Conservation (phyloP, 352 stramenopile genomes). For the Phytopythium oedochilum region DNA sequence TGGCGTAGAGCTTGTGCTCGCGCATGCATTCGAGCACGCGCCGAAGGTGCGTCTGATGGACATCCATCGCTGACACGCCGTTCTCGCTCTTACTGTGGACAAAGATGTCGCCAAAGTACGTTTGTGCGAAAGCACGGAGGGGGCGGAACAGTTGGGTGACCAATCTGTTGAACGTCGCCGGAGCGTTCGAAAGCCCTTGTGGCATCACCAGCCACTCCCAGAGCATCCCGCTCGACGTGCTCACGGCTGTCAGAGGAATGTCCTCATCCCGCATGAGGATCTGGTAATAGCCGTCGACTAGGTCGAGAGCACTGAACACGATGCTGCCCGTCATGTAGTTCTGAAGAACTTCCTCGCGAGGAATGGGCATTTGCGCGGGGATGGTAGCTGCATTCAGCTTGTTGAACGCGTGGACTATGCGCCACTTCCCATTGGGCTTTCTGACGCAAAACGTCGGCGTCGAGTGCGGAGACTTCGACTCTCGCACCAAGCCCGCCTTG, state of each 20-base stretch:
- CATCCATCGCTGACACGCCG: constrained; percentile 6
- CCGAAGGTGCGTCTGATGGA: constrained; percentile 15
- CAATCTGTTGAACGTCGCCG: constrained; percentile 21
- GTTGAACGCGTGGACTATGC: constrained; percentile 31
- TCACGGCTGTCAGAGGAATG: constrained; percentile 16
- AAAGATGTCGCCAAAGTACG: constrained; percentile 27
- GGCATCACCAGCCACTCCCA: constrained; percentile 23
- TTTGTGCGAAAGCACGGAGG: constrained; percentile 7
- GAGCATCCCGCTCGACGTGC: constrained; percentile 9
- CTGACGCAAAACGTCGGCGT: not conserved
- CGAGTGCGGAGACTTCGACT: too few relatives aligned
- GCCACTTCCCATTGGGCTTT: constrained; percentile 8
- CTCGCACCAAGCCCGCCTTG: too few relatives aligned
- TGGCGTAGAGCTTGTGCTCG: constrained; percentile 17
- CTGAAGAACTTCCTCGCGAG: constrained; percentile 18
- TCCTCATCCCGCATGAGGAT: constrained; percentile 12
- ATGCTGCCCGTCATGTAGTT: constrained; percentile 18
- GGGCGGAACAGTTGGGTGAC: constrained; percentile 7
- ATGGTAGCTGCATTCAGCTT: constrained; percentile 26
- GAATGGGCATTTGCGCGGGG: constrained; percentile 23
- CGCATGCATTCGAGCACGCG: constrained; percentile 16
- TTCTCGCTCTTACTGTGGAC: constrained; percentile 12
- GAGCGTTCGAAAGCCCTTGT: constrained; percentile 14
- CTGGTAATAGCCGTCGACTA: constrained; percentile 27
- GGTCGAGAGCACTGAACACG: constrained; percentile 24